phyloP scores from a whole-genome alignment of 2,329 filamentous ascomycete species.

The Seiridium cupressi region DNA sequence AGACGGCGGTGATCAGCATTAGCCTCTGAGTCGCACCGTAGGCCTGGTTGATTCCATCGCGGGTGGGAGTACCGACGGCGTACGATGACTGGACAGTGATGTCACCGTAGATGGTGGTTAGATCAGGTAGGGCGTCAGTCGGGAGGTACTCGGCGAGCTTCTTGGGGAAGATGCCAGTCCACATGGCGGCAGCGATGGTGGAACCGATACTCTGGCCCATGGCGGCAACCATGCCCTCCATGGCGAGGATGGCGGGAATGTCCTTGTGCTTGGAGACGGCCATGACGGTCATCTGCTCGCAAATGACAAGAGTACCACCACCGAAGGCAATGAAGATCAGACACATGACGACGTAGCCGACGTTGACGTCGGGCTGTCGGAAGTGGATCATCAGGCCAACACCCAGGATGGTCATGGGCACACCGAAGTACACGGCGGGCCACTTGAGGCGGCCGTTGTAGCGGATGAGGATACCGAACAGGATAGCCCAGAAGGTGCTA shows the following conservation, averaged over 20 bases:
- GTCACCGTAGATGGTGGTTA: slow-evolving; percentile 45
- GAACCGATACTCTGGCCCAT: slow-evolving; percentile 54
- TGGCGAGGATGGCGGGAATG: slow-evolving; percentile 51
- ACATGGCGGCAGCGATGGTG: slow-evolving; percentile 56
- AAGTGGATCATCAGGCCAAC: slow-evolving; percentile 52
- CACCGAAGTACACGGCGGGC: slow-evolving; percentile 29
- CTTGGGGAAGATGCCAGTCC: slow-evolving; percentile 50
- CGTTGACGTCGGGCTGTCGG: slow-evolving; percentile 44
- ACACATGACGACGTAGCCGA: slow-evolving; percentile 50
- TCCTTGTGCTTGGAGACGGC: slow-evolving; percentile 52
- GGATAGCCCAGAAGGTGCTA: slow-evolving; percentile 37
- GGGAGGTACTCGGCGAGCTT: slow-evolving; percentile 46
- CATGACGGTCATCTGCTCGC: slow-evolving; percentile 54
- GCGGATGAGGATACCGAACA: slow-evolving; percentile 45
- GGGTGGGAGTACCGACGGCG: slow-evolving; percentile 38
- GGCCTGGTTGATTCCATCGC: slow-evolving; percentile 50
- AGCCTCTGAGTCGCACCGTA: slow-evolving; percentile 47
- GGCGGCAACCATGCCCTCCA: slow-evolving; percentile 52
- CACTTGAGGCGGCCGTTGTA: slow-evolving; percentile 47
- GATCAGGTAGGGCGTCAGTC: slow-evolving; percentile 27
- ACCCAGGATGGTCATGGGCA: slow-evolving; percentile 47
- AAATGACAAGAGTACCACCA: slow-evolving; percentile 53
- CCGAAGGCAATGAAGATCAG: slow-evolving; percentile 52
- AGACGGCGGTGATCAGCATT: slow-evolving; percentile 40
- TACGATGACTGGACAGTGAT: slow-evolving; percentile 49